Evolutionary conservation across 2,329 filamentous ascomycete genomes (phyloP).

Genomic region (Exutisphaerella laricina): DNA sequence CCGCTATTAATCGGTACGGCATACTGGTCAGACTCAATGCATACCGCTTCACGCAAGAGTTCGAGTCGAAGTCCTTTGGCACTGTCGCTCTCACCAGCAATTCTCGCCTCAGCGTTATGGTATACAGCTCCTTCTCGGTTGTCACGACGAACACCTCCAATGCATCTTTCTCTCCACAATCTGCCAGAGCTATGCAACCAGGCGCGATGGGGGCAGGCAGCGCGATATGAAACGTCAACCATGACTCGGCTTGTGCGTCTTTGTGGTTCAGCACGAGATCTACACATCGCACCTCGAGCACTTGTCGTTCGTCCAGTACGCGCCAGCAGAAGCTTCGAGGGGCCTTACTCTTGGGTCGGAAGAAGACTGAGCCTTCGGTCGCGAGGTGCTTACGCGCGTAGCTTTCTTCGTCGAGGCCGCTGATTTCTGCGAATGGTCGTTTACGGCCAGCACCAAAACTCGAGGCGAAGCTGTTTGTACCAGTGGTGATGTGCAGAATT

Average conservation of each 20-base stretch:
- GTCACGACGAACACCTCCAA: slow-evolving; percentile 77
- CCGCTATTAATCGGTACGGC: slow-evolving; percentile 74
- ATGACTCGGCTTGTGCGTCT: slow-evolving; percentile 27
- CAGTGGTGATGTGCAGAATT: slow-evolving; percentile 63
- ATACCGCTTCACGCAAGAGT: slow-evolving; percentile 70
- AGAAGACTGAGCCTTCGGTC: slow-evolving; percentile 74
- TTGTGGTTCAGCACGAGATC: slow-evolving; percentile 64
- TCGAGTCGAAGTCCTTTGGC: slow-evolving; percentile 65
- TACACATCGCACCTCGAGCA: slow-evolving; percentile 75
- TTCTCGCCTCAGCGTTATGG: slow-evolving; percentile 74
- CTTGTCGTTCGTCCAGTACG: slow-evolving; percentile 69
- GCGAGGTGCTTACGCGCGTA: slow-evolving; percentile 72
- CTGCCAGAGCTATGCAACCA: slow-evolving; percentile 75
- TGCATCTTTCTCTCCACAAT: slow-evolving; percentile 70
- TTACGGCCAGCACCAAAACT: slow-evolving; percentile 34
- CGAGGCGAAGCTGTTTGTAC: slow-evolving; percentile 48
- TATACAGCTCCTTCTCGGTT: slow-evolving; percentile 71
- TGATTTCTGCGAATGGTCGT: slow-evolving; percentile 36
- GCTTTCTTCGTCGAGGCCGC: slow-evolving; percentile 59
- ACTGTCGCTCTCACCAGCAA: slow-evolving; percentile 60
- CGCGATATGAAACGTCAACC: slow-evolving; percentile 68
- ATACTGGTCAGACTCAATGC: slow-evolving; percentile 65
- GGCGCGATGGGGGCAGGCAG: slow-evolving; percentile 76
- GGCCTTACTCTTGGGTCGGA: slow-evolving; percentile 67
- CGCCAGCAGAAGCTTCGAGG: slow-evolving; percentile 90